Percentiles rank a stretch among this genome's conserved stretches.
phyloP scores from a whole-genome alignment of 2,329 filamentous ascomycete genomes.

The Phaeosphaeriaceae sp. region DNA sequence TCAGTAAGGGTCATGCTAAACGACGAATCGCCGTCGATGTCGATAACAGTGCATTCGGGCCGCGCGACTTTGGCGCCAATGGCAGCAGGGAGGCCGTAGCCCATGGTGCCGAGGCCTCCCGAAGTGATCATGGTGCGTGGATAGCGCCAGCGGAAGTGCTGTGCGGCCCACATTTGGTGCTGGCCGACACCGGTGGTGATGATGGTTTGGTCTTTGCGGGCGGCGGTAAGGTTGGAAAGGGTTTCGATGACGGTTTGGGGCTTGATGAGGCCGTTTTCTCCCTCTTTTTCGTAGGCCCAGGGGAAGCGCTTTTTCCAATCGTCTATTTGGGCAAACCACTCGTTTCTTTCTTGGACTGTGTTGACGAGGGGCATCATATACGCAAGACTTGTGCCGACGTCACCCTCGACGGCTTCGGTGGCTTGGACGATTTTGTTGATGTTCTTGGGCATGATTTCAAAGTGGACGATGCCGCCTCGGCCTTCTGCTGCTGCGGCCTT shows the following conservation, averaged over 20 bases:
- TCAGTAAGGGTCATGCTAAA: constrained; percentile 99
- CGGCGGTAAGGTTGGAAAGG: constrained; percentile 80
- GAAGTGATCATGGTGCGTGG: constrained; percentile 96
- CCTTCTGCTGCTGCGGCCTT: constrained; percentile 83
- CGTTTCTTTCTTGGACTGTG: constrained; percentile 69
- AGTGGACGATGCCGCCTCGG: constrained; percentile 94
- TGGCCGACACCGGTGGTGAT: constrained; percentile 95
- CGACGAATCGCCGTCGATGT: constrained; percentile 98
- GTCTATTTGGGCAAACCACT: constrained; percentile 90
- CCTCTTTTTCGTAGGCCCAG: constrained; percentile 81
- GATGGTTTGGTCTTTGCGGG: constrained; percentile 82
- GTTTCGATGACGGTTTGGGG: constrained; percentile 92
- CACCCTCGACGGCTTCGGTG: constrained; percentile 92
- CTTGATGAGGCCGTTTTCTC: constrained; percentile 82
- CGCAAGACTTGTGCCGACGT: constrained; percentile 80
- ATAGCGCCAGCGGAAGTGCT: constrained; percentile 93
- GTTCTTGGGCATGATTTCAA: constrained; percentile 99
- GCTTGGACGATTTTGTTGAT: constrained; percentile 99
- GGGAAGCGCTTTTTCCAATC: constrained; percentile 94
- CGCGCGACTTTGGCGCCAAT: constrained; percentile 92
- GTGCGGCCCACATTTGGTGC: constrained; percentile 98
- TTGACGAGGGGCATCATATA: constrained; percentile 76
- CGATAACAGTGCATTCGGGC: constrained; percentile 84
- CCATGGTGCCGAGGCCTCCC: constrained; percentile 95
- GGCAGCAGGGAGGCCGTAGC: constrained; percentile 89